Conservation (phyloP, 208 protist genomes). For the Trypanosoma melophagium region DNA sequence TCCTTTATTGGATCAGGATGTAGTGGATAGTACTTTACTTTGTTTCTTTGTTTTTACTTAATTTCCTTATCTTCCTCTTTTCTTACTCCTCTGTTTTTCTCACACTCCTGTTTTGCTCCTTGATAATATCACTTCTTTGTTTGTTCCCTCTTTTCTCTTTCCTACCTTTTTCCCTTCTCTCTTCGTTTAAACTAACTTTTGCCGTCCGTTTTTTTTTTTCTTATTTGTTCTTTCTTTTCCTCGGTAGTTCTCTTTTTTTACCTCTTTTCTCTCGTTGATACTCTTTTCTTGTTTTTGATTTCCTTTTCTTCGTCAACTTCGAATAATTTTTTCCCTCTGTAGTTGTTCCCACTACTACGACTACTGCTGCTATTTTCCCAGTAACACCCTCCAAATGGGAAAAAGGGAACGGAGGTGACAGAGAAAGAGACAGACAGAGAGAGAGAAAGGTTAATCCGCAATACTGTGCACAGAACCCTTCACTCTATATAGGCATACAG, state of each 20-base stretch:
- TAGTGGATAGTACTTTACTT: no score
- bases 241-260: background rate
- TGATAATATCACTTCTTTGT: no score
- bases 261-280: background rate
- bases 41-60: no score
- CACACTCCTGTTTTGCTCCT: no score
- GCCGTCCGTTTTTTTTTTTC: background rate
- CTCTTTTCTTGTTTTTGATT: background rate
- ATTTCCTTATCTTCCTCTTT: no score
- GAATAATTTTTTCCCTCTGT: background rate
- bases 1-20: no score
- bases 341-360: background rate
- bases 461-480: background rate
- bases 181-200: background rate
- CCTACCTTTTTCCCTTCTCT: constrained; percentile 1
- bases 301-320: background rate
- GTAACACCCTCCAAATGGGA: no score
- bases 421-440: constrained; percentile 21
- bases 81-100: no score
- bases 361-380: background rate
- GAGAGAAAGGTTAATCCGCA: background rate
- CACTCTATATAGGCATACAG: background rate
- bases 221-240: background rate
- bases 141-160: background rate
- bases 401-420: constrained; percentile 19